Evolutionary conservation across 2,329 filamentous ascomycete genomes (phyloP).

Genomic region (Penicillium vulpinum): DNA sequence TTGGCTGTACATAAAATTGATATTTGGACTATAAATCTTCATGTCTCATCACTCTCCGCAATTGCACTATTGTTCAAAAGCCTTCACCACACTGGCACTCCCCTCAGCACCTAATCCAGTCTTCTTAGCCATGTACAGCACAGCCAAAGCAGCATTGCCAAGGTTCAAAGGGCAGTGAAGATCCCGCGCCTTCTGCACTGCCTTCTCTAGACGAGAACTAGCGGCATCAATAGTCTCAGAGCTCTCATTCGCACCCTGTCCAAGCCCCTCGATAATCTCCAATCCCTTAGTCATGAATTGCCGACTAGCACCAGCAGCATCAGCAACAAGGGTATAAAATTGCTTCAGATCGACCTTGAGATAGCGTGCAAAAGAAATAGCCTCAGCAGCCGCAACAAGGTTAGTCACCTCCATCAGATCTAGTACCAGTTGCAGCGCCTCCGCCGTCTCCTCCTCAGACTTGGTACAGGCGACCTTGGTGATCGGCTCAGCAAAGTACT

Average conservation of each 20-base stretch:
- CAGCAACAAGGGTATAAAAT: conserved; percentile 50
- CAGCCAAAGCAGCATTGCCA: conserved; percentile 39
- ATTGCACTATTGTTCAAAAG: conserved; percentile 28
- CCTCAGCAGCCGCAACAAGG: conserved; percentile 52
- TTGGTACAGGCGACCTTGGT: conserved; percentile 37
- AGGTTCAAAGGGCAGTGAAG: conserved; percentile 41
- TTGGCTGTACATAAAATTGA: background rate
- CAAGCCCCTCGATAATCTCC: conserved; percentile 39
- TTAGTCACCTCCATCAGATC: conserved; percentile 51
- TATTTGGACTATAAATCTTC: background rate
- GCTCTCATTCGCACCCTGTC: conserved; percentile 23
- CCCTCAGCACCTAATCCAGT: conserved; percentile 33
- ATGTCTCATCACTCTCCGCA: background rate
- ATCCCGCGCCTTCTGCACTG: conserved; percentile 45
- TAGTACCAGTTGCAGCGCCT: conserved; percentile 43
- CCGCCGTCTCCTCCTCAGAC: conserved; percentile 33
- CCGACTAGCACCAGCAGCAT: conserved; percentile 50
- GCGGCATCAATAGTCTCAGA: conserved; percentile 42
- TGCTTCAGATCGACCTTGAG: conserved; percentile 48
- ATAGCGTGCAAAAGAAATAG: conserved; percentile 49
- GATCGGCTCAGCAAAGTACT: conserved; percentile 50
- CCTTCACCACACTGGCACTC: conserved; percentile 35
- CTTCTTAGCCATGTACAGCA: conserved; percentile 35
- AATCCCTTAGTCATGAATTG: conserved; percentile 45
- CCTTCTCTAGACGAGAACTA: conserved; percentile 40